Conservation (phyloP, 1,139 yeast genomes). For the Zhuliangozyma parablackwelliae region DNA sequence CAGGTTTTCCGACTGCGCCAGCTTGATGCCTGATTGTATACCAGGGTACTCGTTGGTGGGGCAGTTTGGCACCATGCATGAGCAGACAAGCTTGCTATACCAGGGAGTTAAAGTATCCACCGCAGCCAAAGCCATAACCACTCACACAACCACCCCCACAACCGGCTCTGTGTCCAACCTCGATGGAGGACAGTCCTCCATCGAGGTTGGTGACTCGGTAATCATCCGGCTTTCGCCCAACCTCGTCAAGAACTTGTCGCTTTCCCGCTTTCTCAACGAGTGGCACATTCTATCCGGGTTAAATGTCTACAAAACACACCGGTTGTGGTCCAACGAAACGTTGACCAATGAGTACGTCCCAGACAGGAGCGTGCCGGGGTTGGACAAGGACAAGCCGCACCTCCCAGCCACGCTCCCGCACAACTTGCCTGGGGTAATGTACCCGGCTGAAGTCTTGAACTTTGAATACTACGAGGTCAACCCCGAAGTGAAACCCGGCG, state of each 20-base stretch:
- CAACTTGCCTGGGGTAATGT: constrained; percentile 24
- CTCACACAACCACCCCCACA: background rate
- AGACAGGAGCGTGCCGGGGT: constrained; percentile 4
- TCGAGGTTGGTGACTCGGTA: constrained; percentile 12
- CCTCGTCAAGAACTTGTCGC: constrained; percentile 14
- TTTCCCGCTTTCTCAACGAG: constrained; percentile 28
- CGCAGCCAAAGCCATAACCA: too few species aligned
- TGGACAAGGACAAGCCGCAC: constrained; percentile 6
- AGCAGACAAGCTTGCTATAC: constrained; percentile 15
- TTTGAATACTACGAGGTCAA: constrained; percentile 4
- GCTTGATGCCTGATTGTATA: constrained; percentile 14
- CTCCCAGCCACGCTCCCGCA: constrained; percentile 26
- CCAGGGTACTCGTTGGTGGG: constrained; percentile 22
- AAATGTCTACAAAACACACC: constrained; percentile 15
- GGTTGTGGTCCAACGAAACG: constrained; percentile 17
- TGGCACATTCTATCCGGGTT: constrained; percentile 30
- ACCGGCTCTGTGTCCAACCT: background rate
- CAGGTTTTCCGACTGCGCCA: constrained; percentile 12
- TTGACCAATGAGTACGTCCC: constrained; percentile 12
- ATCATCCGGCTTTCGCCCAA: constrained; percentile 26
- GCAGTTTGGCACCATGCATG: constrained; percentile 14
- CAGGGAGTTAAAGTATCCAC: constrained; percentile 13
- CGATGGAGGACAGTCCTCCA: background rate
- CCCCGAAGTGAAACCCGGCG: background rate
- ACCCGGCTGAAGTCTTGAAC: constrained; percentile 22